Evolutionary conservation across 495 filamentous ascomycete species (phyloP).

Genomic region (Aspergillus cavernicola): DNA sequence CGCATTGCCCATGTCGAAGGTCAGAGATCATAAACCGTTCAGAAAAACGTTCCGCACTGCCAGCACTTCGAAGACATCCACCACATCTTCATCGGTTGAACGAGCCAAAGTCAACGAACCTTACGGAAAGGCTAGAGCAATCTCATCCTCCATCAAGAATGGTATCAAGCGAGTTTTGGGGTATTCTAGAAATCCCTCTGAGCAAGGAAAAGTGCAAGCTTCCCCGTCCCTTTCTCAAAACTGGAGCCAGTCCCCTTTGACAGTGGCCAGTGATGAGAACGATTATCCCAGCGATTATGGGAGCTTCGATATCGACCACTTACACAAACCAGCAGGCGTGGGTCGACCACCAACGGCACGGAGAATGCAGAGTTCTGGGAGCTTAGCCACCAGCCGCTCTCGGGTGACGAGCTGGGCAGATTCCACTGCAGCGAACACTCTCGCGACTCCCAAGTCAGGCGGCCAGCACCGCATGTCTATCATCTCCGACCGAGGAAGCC

Average conservation of each 20-base stretch:
- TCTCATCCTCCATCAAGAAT: conserved; percentile 59
- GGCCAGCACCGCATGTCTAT: conserved; percentile 59
- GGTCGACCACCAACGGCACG: conserved; percentile 21
- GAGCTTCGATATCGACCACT: conserved; percentile 28
- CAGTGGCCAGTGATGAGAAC: neutral
- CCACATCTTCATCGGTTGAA: conserved; percentile 20
- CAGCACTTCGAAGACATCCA: conserved; percentile 32
- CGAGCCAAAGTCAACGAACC: conserved; percentile 33
- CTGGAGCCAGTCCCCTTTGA: conserved; percentile 19
- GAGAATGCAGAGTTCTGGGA: conserved; percentile 41
- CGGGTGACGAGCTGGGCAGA: conserved; percentile 75
- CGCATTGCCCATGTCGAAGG: conserved; percentile 42
- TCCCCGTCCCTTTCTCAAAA: conserved; percentile 48
- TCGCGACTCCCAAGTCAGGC: conserved; percentile 30
- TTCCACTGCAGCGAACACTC: conserved; percentile 53
- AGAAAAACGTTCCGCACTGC: conserved; percentile 57
- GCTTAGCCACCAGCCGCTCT: conserved; percentile 54
- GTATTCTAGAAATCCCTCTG: conserved; percentile 37
- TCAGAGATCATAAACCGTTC: conserved; percentile 49
- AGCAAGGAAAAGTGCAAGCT: conserved; percentile 45
- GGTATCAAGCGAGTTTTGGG: conserved; percentile 59
- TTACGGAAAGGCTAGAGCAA: conserved; percentile 52
- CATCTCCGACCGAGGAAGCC: conserved; percentile 60
- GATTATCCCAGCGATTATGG: neutral
- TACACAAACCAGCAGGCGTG: conserved; percentile 26